Evolutionary conservation across 306 rosid species (phyloP).

Genomic region (Gillenia trifoliata): DNA sequence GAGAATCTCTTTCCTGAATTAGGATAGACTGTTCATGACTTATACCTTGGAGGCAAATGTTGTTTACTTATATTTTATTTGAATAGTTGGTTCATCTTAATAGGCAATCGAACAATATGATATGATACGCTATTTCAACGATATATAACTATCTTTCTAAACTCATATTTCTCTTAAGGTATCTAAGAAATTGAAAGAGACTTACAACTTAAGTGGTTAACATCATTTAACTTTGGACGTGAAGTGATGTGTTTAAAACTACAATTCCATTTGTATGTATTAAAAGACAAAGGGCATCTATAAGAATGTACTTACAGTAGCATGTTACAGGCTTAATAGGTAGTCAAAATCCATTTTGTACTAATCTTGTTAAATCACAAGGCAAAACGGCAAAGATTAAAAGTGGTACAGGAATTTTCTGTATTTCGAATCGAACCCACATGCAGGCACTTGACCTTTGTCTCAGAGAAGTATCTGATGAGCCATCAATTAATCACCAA

Average conservation of each 20-base stretch:
- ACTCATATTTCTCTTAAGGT: background rate
- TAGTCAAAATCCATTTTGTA: background rate
- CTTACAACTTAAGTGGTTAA: too few species aligned
- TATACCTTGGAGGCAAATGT: background rate
- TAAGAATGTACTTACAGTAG: background rate
- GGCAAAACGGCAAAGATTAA: constrained; percentile 1
- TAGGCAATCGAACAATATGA: too few species aligned
- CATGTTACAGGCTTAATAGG: background rate
- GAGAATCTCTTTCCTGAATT: background rate
- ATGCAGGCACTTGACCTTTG: background rate
- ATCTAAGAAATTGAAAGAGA: background rate
- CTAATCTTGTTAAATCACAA: background rate
- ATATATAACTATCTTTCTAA: background rate
- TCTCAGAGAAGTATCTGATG: background rate
- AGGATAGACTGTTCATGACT: background rate
- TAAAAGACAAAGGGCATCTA: background rate
- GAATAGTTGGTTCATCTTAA: too few species aligned
- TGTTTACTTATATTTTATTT: background rate
- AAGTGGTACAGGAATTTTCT: background rate
- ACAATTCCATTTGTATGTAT: background rate
- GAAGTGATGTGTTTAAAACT: background rate
- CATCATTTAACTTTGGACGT: too few species aligned
- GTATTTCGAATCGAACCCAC: background rate
- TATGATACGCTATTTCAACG: background rate
- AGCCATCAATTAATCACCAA: background rate